These are phyloP conservation scores for Trypethelium eluteriae DNA, from an alignment of 495 filamentous ascomycete genomes.

Conservation along the genomic window DNA sequence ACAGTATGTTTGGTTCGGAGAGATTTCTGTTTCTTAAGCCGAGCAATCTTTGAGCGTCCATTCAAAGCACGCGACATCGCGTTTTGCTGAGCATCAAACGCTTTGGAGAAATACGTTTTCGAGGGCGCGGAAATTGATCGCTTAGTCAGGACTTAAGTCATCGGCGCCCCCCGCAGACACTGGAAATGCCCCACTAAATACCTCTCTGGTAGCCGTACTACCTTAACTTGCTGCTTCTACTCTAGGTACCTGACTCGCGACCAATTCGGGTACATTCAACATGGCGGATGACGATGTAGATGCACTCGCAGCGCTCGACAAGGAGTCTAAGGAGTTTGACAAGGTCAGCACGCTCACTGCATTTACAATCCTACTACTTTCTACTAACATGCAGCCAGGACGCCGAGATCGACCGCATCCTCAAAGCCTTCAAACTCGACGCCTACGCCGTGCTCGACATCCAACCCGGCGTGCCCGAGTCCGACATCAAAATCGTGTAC, in stretches of 20 bases:
- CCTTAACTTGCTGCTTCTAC: background rate
- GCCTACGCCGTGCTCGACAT: conserved; percentile 94
- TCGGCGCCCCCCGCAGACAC: background rate
- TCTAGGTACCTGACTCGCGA: too few relatives aligned
- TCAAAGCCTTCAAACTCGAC: conserved; percentile 82
- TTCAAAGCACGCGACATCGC: background rate
- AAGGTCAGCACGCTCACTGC: conserved; percentile 42
- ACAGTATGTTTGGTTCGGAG: background rate
- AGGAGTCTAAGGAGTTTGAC: conserved; percentile 79
- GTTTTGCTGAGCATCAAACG: background rate
- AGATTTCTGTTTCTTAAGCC: background rate
- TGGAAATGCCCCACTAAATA: too few relatives aligned
- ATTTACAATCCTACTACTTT: conserved; percentile 15
- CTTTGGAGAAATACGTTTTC: background rate
- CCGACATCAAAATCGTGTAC: conserved; percentile 90
- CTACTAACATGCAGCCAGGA: conserved; percentile 49
- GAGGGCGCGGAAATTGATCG: background rate
- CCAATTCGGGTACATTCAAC: background rate
- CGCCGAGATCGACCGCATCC: conserved; percentile 90
- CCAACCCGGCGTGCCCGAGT: conserved; percentile 88
- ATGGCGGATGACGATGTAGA: conserved; percentile 60
- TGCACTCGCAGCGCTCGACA: conserved; percentile 74
- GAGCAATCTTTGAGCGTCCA: background rate
- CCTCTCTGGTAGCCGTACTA: too few relatives aligned
- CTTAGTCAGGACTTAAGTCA: background rate